phyloP scores from a whole-genome alignment of 208 protist genomes.

The Leishmania guyanensis region DNA sequence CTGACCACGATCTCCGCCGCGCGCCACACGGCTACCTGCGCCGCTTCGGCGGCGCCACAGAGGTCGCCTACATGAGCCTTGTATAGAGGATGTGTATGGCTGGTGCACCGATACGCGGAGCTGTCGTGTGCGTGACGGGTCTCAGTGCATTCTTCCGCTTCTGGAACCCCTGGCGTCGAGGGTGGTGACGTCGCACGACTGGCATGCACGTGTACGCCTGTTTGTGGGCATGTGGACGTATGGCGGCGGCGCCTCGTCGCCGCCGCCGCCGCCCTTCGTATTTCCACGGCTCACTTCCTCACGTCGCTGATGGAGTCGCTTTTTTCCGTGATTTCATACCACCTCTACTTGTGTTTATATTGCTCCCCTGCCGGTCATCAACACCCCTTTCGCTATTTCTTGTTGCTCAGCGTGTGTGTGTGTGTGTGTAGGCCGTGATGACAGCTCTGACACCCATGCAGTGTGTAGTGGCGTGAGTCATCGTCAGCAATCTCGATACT shows the following conservation, averaged over 20 bases:
- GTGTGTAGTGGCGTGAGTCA: neutral
- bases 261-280: neutral
- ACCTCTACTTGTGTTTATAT: too few relatives aligned
- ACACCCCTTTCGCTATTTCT: neutral
- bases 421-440: neutral
- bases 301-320: neutral
- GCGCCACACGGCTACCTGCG: slow-evolving; percentile 26
- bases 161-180: neutral
- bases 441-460: neutral
- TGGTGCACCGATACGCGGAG: neutral
- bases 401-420: neutral
- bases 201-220: neutral
- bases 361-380: neutral
- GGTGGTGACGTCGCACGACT: neutral
- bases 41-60: slow-evolving; percentile 14
- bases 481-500: neutral
- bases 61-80: slow-evolving; percentile 3
- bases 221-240: neutral
- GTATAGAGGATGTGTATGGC: neutral
- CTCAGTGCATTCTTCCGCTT: neutral
- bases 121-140: neutral
- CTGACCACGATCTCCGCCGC: slow-evolving; percentile 28
- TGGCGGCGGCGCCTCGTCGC: neutral
- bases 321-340: neutral
- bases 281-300: neutral